These are phyloP conservation scores for Mortierella sp. DNA, from an alignment of 371 early-diverging fungal species.

Conservation along the genomic window DNA sequence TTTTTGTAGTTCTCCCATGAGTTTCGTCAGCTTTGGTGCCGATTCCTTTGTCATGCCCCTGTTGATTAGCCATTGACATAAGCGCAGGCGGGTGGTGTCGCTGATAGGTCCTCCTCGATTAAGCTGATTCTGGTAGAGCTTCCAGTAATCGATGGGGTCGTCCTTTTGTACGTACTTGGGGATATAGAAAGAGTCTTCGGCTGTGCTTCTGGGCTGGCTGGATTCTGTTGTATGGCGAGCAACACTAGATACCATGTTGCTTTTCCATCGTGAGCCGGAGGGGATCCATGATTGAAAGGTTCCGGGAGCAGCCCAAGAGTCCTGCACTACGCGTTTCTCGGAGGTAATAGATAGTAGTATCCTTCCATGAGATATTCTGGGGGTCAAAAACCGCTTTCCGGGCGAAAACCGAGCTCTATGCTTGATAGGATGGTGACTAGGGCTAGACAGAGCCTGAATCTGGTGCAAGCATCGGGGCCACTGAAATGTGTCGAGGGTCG, in stretches of 20 bases:
- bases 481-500: too few relatives aligned
- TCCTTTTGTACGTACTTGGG: constrained; percentile 16
- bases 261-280: too few relatives aligned
- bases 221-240: too few relatives aligned
- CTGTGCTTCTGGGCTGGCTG: not conserved
- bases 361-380: too few relatives aligned
- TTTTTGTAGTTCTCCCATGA: constrained; percentile 12
- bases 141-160: constrained; percentile 31
- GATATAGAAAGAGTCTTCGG: too few relatives aligned
- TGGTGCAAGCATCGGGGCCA: constrained; percentile 10
- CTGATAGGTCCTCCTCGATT: constrained; percentile 6
- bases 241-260: too few relatives aligned
- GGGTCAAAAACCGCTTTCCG: constrained; percentile 9
- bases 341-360: too few relatives aligned
- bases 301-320: too few relatives aligned
- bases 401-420: not conserved
- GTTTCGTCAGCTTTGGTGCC: constrained; percentile 7
- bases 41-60: constrained; percentile 18
- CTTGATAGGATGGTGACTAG: not conserved
- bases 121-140: constrained; percentile 28
- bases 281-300: too few relatives aligned
- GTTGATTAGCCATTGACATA: constrained; percentile 30
- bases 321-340: too few relatives aligned
- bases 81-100: constrained; percentile 13
- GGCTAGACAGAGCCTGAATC: not conserved